These are phyloP conservation scores for Alternaria sp. DNA, from an alignment of 2,329 filamentous ascomycete genomes.

Conservation along the genomic window DNA sequence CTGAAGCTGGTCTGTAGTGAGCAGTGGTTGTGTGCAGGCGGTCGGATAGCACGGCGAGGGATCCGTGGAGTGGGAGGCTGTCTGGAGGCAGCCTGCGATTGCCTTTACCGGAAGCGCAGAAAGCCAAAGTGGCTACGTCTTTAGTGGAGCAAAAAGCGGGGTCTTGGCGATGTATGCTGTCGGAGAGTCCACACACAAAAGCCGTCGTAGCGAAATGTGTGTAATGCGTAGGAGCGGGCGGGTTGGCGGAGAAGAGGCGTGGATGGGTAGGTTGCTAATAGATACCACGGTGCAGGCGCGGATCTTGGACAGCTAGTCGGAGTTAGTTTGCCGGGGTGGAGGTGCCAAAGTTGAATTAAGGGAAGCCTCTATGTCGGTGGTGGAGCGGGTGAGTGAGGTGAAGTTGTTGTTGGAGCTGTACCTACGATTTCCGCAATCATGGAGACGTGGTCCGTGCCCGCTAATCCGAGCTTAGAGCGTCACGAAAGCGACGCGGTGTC, in stretches of 20 bases:
- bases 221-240: slow-evolving; percentile 15
- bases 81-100: slow-evolving; percentile 21
- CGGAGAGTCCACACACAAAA: background rate
- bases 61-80: slow-evolving; percentile 12
- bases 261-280: slow-evolving; percentile 25
- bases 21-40: slow-evolving; percentile 4
- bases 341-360: slow-evolving; percentile 21
- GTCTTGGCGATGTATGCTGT: slow-evolving; percentile 10
- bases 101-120: slow-evolving; percentile 21
- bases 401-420: slow-evolving; percentile 30
- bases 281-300: slow-evolving; percentile 52
- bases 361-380: slow-evolving; percentile 20
- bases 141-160: slow-evolving; percentile 17
- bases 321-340: slow-evolving; percentile 16
- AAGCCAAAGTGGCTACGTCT: slow-evolving; percentile 8
- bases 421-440: slow-evolving; percentile 32
- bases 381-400: slow-evolving; percentile 26
- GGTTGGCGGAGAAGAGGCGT: slow-evolving; percentile 29
- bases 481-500: slow-evolving; percentile 27
- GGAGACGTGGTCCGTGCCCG: slow-evolving; percentile 20
- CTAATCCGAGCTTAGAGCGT: slow-evolving; percentile 20
- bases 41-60: background rate
- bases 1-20: slow-evolving; percentile 12
- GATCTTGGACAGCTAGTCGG: slow-evolving; percentile 31
- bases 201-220: slow-evolving; percentile 11